A percentile compares a stretch with the other conserved stretches of the same genome.
Evolutionary conservation across 2,329 filamentous ascomycete species (phyloP).

Genomic region (Neocatenulostroma microsporum): DNA sequence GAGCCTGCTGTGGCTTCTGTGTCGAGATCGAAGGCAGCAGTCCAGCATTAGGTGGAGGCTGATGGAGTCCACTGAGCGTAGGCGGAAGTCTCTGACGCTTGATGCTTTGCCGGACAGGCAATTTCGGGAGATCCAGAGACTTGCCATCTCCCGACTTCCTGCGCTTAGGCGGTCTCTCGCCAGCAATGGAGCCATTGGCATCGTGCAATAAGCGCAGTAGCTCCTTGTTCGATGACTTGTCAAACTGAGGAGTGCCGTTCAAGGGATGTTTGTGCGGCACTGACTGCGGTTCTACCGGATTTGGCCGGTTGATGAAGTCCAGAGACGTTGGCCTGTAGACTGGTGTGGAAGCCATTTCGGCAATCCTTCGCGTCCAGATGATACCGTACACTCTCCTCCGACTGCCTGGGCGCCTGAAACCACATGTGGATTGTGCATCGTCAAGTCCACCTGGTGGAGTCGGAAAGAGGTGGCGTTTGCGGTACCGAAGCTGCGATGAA

Average conservation of each 20-base stretch:
- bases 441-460: too few species aligned
- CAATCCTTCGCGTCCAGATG: too few species aligned
- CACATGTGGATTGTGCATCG: too few species aligned
- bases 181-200: constrained; percentile 30
- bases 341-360: too few species aligned
- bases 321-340: constrained; percentile 26
- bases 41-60: constrained; percentile 55
- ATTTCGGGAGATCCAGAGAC: constrained; percentile 30
- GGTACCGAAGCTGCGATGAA: too few species aligned
- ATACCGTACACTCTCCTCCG: too few species aligned
- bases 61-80: constrained; percentile 53
- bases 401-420: too few species aligned
- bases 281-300: constrained; percentile 29
- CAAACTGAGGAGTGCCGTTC: constrained; percentile 25
- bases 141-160: constrained; percentile 16
- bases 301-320: constrained; percentile 29
- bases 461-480: too few species aligned
- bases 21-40: constrained; percentile 54
- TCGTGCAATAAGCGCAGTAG: constrained; percentile 20
- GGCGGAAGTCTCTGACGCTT: constrained; percentile 39
- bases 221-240: constrained; percentile 21
- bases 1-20: constrained; percentile 14
- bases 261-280: constrained; percentile 26
- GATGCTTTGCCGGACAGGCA: constrained; percentile 22
- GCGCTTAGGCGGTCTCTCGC: constrained; percentile 25